A percentile compares a stretch with the other conserved stretches of the same genome.
Conservation (phyloP, 2,329 filamentous ascomycete genomes). For the Fusarium nurragi region DNA sequence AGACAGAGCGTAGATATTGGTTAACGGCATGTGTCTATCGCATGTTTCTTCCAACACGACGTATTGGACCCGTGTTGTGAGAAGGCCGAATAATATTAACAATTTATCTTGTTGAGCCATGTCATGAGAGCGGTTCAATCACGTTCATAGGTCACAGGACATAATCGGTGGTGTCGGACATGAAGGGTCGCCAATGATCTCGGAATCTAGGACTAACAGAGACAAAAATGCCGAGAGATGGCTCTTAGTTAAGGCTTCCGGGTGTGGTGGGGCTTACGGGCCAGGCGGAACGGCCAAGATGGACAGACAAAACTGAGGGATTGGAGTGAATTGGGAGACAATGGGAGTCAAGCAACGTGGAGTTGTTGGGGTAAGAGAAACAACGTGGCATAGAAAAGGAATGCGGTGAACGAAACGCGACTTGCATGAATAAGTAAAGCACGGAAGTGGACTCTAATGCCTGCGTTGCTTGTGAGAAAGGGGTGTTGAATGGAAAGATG, state of each 20-base stretch:
- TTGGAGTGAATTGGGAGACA: not conserved
- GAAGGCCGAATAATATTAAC: not conserved
- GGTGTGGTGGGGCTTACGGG: not conserved
- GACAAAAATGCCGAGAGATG: not conserved
- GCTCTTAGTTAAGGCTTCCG: too few relatives aligned
- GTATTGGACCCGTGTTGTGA: not conserved
- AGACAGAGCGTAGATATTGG: not conserved
- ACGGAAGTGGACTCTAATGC: not conserved
- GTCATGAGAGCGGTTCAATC: slow-evolving; percentile 13
- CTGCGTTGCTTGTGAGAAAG: not conserved
- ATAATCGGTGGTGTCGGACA: slow-evolving; percentile 1
- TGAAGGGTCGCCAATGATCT: not conserved
- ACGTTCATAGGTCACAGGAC: slow-evolving; percentile 11
- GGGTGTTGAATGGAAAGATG: not conserved
- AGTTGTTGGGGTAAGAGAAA: slow-evolving; percentile 26
- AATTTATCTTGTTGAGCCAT: not conserved
- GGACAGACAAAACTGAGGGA: not conserved
- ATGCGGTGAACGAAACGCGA: slow-evolving; percentile 35
- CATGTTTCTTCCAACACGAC: not conserved
- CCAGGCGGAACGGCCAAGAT: slow-evolving; percentile 16
- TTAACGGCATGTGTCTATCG: not conserved
- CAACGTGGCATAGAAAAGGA: slow-evolving; percentile 16
- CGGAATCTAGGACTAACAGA: not conserved
- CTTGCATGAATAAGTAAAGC: slow-evolving; percentile 22
- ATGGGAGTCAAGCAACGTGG: slow-evolving; percentile 15